Conservation (phyloP, 805 yeast species). For the Saccharomycopsis babjevae region DNA sequence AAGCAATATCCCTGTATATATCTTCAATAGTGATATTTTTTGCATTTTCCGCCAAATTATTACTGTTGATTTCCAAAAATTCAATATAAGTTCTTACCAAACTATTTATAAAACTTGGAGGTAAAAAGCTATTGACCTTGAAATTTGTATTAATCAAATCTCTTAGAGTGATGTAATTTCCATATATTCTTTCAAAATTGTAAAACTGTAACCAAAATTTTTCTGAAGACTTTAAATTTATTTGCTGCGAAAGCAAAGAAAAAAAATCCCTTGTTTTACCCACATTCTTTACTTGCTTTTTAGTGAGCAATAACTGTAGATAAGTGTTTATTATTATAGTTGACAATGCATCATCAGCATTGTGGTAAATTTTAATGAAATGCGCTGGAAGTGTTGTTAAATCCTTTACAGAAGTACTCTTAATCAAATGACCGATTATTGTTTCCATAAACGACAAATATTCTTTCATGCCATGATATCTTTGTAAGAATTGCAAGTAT, state of each 20-base stretch:
- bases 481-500: conserved; percentile 8
- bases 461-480: neutral
- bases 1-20: conserved; percentile 10
- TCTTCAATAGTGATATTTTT: neutral
- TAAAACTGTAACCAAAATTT: conserved; percentile 50
- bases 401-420: neutral
- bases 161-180: conserved; percentile 36
- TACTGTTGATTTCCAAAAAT: conserved; percentile 25
- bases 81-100: conserved; percentile 30
- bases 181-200: conserved; percentile 38
- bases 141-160: conserved; percentile 34
- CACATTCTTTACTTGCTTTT: neutral
- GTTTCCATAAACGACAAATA: neutral
- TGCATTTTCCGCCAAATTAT: neutral
- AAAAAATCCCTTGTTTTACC: neutral
- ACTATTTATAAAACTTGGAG: conserved; percentile 37
- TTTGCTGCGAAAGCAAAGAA: neutral
- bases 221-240: conserved; percentile 17
- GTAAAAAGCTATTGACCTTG: conserved; percentile 36
- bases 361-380: neutral
- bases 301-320: conserved; percentile 2
- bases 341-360: neutral
- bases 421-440: neutral
- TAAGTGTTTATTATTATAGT: neutral
- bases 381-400: neutral